Percentiles rank a stretch among this genome's conserved stretches.
Conservation (phyloP, 352 stramenopile species). For the Globisporangium rhizosaccharum region DNA sequence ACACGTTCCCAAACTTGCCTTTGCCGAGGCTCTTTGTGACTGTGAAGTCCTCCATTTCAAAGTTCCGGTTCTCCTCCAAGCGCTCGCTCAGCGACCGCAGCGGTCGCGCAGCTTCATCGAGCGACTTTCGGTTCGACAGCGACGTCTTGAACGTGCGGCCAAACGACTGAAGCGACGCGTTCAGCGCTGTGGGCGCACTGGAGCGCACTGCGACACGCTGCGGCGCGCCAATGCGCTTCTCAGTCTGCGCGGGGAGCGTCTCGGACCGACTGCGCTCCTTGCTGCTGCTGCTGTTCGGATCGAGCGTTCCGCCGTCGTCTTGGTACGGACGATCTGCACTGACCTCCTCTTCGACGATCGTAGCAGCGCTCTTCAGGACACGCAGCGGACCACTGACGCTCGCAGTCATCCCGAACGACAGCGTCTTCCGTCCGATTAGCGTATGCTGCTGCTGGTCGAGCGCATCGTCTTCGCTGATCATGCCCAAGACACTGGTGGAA, state of each 20-base stretch:
- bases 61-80: constrained; percentile 49
- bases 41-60: constrained; percentile 70
- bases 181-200: constrained; percentile 10
- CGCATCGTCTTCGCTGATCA: constrained; percentile 9
- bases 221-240: constrained; percentile 16
- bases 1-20: constrained; percentile 86
- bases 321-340: constrained; percentile 1
- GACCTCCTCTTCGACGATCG: constrained; percentile 21
- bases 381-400: constrained; percentile 16
- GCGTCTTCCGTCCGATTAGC: constrained; percentile 16
- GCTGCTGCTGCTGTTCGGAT: neutral
- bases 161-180: constrained; percentile 14
- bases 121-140: constrained; percentile 28
- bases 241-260: neutral
- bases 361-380: constrained; percentile 14
- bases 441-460: constrained; percentile 2
- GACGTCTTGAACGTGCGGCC: constrained; percentile 14
- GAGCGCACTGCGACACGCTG: constrained; percentile 35
- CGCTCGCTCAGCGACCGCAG: constrained; percentile 39
- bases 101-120: constrained; percentile 34
- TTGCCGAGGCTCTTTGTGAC: constrained; percentile 78
- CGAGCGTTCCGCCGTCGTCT: neutral
- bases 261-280: constrained; percentile 4
- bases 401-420: constrained; percentile 26
- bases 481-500: neutral